Percentiles rank a stretch among this genome's conserved stretches.
Conservation (phyloP, 176 grass and related monocot species). For the Hordeum marinum region DNA sequence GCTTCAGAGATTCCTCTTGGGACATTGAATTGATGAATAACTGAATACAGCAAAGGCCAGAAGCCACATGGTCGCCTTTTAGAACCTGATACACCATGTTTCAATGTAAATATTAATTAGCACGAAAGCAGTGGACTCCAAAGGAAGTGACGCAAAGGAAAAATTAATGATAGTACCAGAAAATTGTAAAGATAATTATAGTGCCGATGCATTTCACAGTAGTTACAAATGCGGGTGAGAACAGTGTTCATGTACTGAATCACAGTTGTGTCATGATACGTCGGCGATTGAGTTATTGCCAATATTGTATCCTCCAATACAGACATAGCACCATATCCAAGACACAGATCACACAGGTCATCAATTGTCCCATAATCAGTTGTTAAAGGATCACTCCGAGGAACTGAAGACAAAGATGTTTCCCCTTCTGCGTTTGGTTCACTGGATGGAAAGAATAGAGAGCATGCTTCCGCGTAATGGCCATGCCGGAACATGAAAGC, state of each 20-base stretch:
- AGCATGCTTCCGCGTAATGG: conserved; percentile 77
- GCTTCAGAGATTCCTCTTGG: conserved; percentile 89
- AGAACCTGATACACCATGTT: conserved; percentile 60
- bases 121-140: conserved; percentile 1
- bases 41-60: conserved; percentile 94
- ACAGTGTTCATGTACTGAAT: conserved; percentile 68
- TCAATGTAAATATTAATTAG: conserved; percentile 18
- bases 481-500: conserved; percentile 97
- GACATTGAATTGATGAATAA: conserved; percentile 86
- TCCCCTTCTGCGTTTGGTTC: conserved; percentile 42
- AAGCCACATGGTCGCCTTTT: conserved; percentile 88
- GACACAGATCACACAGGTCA: conserved; percentile 88
- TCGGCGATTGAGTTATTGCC: conserved; percentile 49
- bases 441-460: conserved; percentile 71
- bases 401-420: conserved; percentile 50
- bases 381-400: conserved; percentile 69
- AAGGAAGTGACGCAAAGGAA: conserved; percentile 1
- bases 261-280: conserved; percentile 51
- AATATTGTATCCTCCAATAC: conserved; percentile 65
- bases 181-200: conserved; percentile 98
- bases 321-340: conserved; percentile 81
- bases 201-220: conserved; percentile 93
- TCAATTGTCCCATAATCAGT: conserved; percentile 93
- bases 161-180: conserved; percentile 58
- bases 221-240: conserved; percentile 83